Evolutionary conservation across 164 flowering plant species (phyloP), one percentile per base, ranked within the genome.

Genomic region (Liquidambar formosana): DNA sequence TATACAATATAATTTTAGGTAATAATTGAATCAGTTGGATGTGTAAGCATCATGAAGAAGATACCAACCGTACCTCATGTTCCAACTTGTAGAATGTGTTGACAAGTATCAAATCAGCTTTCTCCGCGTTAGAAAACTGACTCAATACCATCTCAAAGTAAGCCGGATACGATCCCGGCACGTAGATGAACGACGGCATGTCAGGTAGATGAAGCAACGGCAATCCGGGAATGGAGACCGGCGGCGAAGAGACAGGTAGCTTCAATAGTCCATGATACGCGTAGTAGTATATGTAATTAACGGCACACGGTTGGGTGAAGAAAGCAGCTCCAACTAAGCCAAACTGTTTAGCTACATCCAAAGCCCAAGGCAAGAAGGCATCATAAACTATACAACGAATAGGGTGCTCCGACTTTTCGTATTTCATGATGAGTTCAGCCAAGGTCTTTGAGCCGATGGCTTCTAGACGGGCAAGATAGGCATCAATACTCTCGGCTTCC

Each of bases 351-450:
- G 77, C 77, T 0, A 76, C 75, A 6, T 76, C 82, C 26, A 79
- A 22, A 56, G 68, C 83, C 88, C 88, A 84, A 0, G 86, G 81
- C 67, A 81, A 28, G 27, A 82, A 77, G 0, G 85, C 63, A 33
- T 86, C 90, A 46, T 84, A 84, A 0, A 84, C 62, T 3, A 85
- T 46, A 70, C 82, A 80, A 44, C 57, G 68, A 10, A 82, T 22
- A 0, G 84, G 83, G 38, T 56, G 15, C 5, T 21, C 27, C 0
- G 75, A 19, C 43, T 0, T 38, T 19, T 64, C 15, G 56, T 73
- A 28, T 14, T 62, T 70, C 8, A 10, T 13, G 14, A 86, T 75
- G 68, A 84, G 80, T 0, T 73, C 70, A 1, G 67, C 47, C 1
- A 86, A 72, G 25, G 82, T 67, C 51, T 56, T 71, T 5, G 85